Evolutionary conservation across 768 basidiomycete species (phyloP), one percentile per base, ranked within the genome.

Genomic region (Mycena albidolilacea): DNA sequence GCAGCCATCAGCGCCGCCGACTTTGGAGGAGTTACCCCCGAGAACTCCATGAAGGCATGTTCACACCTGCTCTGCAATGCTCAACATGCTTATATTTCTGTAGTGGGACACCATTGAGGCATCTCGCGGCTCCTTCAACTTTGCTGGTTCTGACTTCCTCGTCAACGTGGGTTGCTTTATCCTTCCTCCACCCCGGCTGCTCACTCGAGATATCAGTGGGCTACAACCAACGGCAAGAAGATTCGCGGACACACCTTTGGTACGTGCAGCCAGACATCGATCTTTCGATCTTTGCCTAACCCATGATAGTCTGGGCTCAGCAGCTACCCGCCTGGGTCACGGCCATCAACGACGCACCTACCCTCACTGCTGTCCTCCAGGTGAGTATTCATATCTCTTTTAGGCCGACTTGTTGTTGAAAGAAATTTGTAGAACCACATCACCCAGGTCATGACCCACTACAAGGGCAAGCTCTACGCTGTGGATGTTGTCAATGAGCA

Each of bases 321-420:
- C 87, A 88, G 70, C 82, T 87, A 50, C 87, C 86, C 7, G 69
- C 76, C 8, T 87, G 85, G 85, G 86, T 86, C 21, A 80, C 78
- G 6, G 73, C 78, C 5, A 86, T 86, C 69, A 79, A 72, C 58
- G 84, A 86, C 67, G 81, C 77, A 68, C 70, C 74, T 9, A 86
- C 85, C 15, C 76, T 87, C n/a, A 73, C 72, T 15, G 14, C 67
- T 8, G 72, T 73, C 30, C 72, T 73, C 23, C 67, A 72, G 79
- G 85, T 84, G 12, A 61, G 76, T 70, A 64, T n/a, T 19, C 19
- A 9, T 19, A 21, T 19, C 12, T 21, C 5, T 58, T 48, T 17
- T 48, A 7, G 14, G 7, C 46, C 15, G 37, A 7, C 17, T 7
- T 41, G 7, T 3, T 38, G 48, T n/a, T 59, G 19, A 64, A 44